These are phyloP conservation scores for Pseudocercospora crystallina DNA, from an alignment of 2,329 filamentous ascomycete species.

Conservation along the genomic window DNA sequence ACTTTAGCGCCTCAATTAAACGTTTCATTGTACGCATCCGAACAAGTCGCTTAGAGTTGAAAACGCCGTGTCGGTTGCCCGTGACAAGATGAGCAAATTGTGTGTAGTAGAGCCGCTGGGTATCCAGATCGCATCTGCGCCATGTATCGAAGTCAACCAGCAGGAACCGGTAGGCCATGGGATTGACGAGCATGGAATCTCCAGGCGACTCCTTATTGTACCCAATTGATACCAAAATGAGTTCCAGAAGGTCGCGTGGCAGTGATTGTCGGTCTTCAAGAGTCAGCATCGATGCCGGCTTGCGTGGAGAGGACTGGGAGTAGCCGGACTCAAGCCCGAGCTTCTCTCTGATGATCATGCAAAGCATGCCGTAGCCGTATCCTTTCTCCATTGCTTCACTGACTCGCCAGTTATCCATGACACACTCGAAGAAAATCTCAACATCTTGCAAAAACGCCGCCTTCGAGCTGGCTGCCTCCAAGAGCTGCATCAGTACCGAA, in stretches of 20 bases:
- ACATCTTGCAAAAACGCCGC: constrained; percentile 74
- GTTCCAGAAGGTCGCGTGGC: constrained; percentile 64
- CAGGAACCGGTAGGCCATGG: constrained; percentile 86
- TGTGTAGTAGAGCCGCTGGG: constrained; percentile 86
- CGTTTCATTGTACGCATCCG: constrained; percentile 93
- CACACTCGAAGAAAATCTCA: constrained; percentile 79
- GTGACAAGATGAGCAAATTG: constrained; percentile 87
- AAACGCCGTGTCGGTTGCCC: constrained; percentile 88
- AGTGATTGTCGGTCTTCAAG: constrained; percentile 53
- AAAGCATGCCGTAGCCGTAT: constrained; percentile 87
- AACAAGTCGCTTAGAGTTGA: constrained; percentile 82
- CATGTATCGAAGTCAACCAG: constrained; percentile 92
- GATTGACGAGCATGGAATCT: constrained; percentile 92
- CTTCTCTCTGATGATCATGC: constrained; percentile 80
- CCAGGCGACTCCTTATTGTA: constrained; percentile 78
- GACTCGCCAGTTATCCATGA: constrained; percentile 91
- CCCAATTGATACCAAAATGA: constrained; percentile 83
- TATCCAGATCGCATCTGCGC: constrained; percentile 72
- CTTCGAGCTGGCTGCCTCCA: constrained; percentile 71
- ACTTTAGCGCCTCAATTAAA: constrained; percentile 85
- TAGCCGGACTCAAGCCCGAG: constrained; percentile 54
- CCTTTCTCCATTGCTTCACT: constrained; percentile 98
- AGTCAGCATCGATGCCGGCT: constrained; percentile 23
- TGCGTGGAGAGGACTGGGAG: constrained; percentile 25
- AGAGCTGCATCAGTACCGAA: constrained; percentile 76